Evolutionary conservation across 2,329 filamentous ascomycete genomes (phyloP).

Genomic region (Clonostachys chloroleuca): DNA sequence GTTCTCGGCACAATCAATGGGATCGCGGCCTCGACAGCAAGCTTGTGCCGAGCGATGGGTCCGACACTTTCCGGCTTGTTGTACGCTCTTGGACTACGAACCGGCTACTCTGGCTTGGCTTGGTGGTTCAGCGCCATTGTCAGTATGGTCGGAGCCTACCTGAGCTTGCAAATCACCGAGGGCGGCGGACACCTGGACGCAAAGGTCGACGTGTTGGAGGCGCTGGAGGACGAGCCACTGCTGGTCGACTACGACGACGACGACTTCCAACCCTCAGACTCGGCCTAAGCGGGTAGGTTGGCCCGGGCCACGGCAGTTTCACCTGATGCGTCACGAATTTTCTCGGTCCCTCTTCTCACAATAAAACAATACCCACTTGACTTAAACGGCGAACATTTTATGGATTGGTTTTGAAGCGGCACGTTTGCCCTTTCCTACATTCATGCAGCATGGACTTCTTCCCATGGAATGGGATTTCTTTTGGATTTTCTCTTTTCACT

Average conservation of each 20-base stretch:
- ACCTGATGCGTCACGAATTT: no score
- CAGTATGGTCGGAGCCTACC: slow-evolving; percentile 67
- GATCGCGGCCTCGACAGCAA: slow-evolving; percentile 85
- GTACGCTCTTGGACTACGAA: slow-evolving; percentile 73
- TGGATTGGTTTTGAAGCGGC: no score
- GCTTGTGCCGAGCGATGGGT: slow-evolving; percentile 81
- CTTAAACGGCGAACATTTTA: no score
- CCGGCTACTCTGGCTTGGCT: slow-evolving; percentile 80
- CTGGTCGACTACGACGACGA: slow-evolving; percentile 24
- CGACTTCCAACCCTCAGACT: background rate
- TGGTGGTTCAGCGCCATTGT: slow-evolving; percentile 90
- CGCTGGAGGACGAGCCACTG: slow-evolving; percentile 22
- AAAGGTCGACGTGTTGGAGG: slow-evolving; percentile 31
- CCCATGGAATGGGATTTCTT: no score
- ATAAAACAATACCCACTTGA: no score
- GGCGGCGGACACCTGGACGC: slow-evolving; percentile 40
- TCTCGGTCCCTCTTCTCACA: no score
- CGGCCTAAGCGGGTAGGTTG: no score
- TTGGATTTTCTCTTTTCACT: no score
- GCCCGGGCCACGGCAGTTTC: no score
- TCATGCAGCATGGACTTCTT: no score
- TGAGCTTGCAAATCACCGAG: slow-evolving; percentile 74
- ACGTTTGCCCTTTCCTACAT: no score
- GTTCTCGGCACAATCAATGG: slow-evolving; percentile 92
- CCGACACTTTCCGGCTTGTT: slow-evolving; percentile 84